Evolutionary conservation across 2,329 filamentous ascomycete species (phyloP).

Genomic region (Magnaporthiopsis incrustans): DNA sequence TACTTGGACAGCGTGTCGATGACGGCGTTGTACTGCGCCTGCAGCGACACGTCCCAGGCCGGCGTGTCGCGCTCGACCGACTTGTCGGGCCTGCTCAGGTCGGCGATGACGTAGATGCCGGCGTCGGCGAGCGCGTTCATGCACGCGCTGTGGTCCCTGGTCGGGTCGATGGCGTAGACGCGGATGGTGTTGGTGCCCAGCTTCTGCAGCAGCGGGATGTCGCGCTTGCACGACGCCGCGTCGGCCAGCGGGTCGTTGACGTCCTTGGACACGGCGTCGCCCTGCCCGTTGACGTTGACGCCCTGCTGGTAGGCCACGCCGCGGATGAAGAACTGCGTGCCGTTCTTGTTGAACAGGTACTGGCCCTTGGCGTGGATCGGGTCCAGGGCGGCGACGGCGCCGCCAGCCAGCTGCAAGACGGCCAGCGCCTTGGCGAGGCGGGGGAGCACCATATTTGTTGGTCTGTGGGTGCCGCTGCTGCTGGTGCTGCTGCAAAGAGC

Average conservation of each 20-base stretch:
- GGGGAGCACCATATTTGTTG: neutral
- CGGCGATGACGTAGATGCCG: conserved; percentile 71
- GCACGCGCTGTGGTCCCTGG: conserved; percentile 57
- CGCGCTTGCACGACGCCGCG: conserved; percentile 53
- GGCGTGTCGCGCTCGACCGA: conserved; percentile 66
- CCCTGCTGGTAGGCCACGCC: conserved; percentile 74
- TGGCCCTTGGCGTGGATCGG: conserved; percentile 6
- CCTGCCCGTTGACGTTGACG: conserved; percentile 32
- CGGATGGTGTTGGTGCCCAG: conserved; percentile 68
- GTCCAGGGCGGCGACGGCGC: conserved; percentile 1
- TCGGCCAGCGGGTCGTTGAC: conserved; percentile 60
- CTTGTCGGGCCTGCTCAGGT: conserved; percentile 59
- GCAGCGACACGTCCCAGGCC: conserved; percentile 60
- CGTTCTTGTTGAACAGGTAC: conserved; percentile 55
- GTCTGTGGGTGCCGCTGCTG: neutral
- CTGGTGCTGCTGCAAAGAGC: no score
- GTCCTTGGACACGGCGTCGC: conserved; percentile 24
- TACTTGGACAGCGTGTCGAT: conserved; percentile 62
- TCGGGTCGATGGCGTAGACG: conserved; percentile 68
- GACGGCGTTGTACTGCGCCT: conserved; percentile 61
- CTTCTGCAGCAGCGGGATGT: conserved; percentile 59
- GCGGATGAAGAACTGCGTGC: conserved; percentile 50
- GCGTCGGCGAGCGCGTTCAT: conserved; percentile 62
- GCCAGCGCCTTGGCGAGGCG: conserved; percentile 8
- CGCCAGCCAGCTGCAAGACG: conserved; percentile 2